Evolutionary conservation across 2,329 filamentous ascomycete species (phyloP), one percentile per base, ranked within the genome.

Genomic region (Cladosporium halotolerans): DNA sequence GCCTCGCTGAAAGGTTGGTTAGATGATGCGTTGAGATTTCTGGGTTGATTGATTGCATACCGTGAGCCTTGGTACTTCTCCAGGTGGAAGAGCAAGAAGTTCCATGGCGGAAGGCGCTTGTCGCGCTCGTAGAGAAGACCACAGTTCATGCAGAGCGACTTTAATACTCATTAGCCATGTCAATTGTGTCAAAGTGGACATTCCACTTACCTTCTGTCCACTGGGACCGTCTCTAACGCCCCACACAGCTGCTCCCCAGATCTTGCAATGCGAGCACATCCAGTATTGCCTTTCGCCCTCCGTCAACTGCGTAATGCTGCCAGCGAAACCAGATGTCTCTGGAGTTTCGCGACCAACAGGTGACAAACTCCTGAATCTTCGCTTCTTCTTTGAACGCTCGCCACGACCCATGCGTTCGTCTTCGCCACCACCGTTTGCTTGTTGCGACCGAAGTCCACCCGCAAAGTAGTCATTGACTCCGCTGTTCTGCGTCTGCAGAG

Each of bases 371-470:
- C 91, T 82, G 75, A 96, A 95, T 23, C 91, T 81, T 59, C 88
- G 81, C 81, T 96, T 96, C 78, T 95, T 95, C 79, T 96, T 97
- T 63, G 87, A 93, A 43, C 92, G 78, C 72, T 96, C 92, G 19
- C 92, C 92, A 52, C 92, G 80, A 18, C 92, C 92, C 84, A 96
- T 91, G 4, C 88, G 81, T 66, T 95, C 89, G 65, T 96, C 82
- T 40, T 75, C 67, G 11, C 58, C 66, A 14, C 62, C 63, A 28
- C 67, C 56, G 65, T 68, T 57, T 75, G 77, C 39, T 70, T 73
- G 52, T 34, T 64, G 63, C 33, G 62, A 58, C 9, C 66, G 67
- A 11, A 68, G 59, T 16, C 66, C 66, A 39, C 79, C 74, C 57
- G 80, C 79, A 61, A 83, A 84, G 66, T 82, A 84, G 50, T 82